phyloP scores from a whole-genome alignment of 2,329 filamentous ascomycete genomes.

The Aspergillaceae sp. region DNA sequence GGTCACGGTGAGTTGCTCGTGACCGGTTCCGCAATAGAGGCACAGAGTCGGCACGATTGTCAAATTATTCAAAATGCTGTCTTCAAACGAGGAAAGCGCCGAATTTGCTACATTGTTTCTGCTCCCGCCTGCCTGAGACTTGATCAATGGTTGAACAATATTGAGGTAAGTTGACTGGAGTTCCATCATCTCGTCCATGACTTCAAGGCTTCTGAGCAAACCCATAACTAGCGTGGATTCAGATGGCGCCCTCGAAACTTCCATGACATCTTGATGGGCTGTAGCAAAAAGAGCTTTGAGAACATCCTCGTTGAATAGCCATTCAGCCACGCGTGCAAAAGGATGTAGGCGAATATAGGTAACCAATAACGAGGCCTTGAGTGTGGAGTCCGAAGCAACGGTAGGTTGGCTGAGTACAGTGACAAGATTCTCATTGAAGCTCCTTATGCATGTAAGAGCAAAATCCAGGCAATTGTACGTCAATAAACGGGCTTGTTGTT shows the following conservation, averaged over 20 bases:
- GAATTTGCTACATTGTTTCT: constrained; percentile 60
- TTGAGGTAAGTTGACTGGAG: constrained; percentile 88
- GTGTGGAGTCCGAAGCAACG: constrained; percentile 64
- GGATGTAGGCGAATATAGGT: constrained; percentile 82
- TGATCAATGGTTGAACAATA: constrained; percentile 71
- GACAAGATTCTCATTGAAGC: constrained; percentile 91
- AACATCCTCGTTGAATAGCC: constrained; percentile 91
- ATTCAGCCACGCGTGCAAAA: constrained; percentile 92
- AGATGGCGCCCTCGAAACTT: constrained; percentile 62
- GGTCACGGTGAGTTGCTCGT: constrained; percentile 68
- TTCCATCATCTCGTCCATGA: constrained; percentile 73
- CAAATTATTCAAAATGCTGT: constrained; percentile 75
- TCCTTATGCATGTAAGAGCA: constrained; percentile 65
- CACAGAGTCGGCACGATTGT: constrained; percentile 73
- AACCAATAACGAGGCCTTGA: constrained; percentile 64
- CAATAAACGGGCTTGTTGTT: constrained; percentile 62
- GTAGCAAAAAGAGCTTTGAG: constrained; percentile 68
- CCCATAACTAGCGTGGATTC: constrained; percentile 76
- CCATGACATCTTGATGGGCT: constrained; percentile 65
- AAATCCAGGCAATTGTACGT: constrained; percentile 78
- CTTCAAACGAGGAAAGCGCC: constrained; percentile 81
- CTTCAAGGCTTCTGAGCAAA: constrained; percentile 69
- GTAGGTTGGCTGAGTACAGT: constrained; percentile 72
- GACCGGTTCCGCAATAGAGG: constrained; percentile 75
- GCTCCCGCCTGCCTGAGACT: constrained; percentile 53